Conservation (phyloP, 1,284 basidiomycete genomes). For the Heterobasidion occidentale region DNA sequence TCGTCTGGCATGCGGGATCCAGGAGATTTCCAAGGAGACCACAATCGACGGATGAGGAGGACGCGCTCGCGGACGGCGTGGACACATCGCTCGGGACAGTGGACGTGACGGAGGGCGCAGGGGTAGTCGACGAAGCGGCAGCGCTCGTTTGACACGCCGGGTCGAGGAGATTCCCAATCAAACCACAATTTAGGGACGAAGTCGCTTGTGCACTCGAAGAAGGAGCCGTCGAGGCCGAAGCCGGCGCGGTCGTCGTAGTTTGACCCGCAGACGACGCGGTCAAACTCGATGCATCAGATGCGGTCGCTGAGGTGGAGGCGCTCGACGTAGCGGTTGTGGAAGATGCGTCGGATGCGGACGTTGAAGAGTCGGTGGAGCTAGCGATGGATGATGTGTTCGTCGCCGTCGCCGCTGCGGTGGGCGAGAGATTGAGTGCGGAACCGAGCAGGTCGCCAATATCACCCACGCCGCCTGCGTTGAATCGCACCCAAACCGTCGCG, state of each 20-base stretch:
- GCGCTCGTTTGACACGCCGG: neutral
- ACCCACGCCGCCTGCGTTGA: neutral
- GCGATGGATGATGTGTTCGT: neutral
- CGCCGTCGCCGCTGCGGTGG: neutral
- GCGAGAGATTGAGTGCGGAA: too few species aligned
- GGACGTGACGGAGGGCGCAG: neutral
- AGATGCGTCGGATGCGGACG: neutral
- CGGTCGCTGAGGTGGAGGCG: neutral
- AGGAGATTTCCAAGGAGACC: neutral
- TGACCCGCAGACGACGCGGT: neutral
- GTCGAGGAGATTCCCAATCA: slow-evolving; percentile 13
- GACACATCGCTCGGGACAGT: neutral
- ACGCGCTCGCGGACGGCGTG: neutral
- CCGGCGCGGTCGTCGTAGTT: neutral
- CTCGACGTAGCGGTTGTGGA: neutral
- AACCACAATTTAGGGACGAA: slow-evolving; percentile 5
- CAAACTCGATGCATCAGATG: neutral
- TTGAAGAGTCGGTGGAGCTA: neutral
- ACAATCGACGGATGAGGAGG: neutral
- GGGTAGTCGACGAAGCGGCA: neutral
- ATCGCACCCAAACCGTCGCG: too few species aligned
- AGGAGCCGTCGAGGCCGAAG: neutral
- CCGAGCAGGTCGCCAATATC: neutral
- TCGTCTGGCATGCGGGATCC: neutral
- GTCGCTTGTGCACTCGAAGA: neutral